Base-by-base conservation (phyloP, 2,329 filamentous ascomycete species). In the Diaporthe caulivora region DNA sequence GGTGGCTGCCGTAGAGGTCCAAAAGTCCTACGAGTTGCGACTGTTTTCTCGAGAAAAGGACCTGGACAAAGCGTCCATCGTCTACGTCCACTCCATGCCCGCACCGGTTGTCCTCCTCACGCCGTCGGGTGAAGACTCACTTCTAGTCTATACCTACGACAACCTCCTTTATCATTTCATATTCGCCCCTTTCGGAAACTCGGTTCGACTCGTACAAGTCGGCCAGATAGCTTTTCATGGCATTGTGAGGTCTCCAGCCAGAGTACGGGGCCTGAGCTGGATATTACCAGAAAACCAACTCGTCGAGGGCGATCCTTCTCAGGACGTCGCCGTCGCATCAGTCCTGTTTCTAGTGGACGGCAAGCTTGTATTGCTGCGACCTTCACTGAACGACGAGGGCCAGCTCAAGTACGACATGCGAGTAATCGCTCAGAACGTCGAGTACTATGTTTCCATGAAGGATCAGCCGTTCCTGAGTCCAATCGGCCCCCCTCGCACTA, bases 371-470 rank as follows among this genome's bases (percentile, higher is more conserved):
- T 86, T 98, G 49, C 88, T 99, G 64, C 95, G 97, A 76, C 96
- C 97, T 1, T 95, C 95, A 0, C 87, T 94, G 7, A 95, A 94
- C 68, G 93, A 94, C 64, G 90, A 93, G 55, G 94, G 94, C 7
- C 93, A 95, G 77, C 87, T 98, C 68, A 98, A 98, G 84, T 99
- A 99, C 80, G 96, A 98, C 80, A 99, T 99, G 97, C 93, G 95
- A 13, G 93, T 98, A 74, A 93, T 99, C 80, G 95, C 95, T 17
- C 95, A 98, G 79, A 97, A 97, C 78, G 95, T 98, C 53, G 97
- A 99, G 81, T 98, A 97, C 79, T 98, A 98, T 81, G 92, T 93
- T 70, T 91, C 97, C 78, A 97, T 97, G 91, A 92, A 95, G 76
- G 97, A 99, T 80, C 94, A 97, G 78, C 91, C 91, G 9, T 83